A percentile compares a stretch with the other conserved stretches of the same genome.
Evolutionary conservation across 345 rosid genomes (phyloP).

Genomic region (Camelina hispida): DNA sequence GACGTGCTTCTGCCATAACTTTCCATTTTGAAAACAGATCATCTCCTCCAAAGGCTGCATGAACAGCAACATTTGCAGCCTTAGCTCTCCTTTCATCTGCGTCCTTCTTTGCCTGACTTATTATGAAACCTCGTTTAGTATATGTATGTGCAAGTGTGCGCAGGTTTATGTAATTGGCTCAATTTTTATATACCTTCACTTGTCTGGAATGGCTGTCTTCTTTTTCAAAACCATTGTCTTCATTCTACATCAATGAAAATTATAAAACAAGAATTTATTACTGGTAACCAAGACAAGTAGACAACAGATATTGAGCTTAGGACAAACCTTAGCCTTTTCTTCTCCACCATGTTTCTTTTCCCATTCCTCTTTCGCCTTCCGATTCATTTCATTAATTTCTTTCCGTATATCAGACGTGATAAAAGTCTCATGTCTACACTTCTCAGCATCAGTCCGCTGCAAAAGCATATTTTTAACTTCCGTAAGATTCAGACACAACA

Average conservation of each 20-base stretch:
- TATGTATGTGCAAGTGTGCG: not conserved
- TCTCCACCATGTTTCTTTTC: conserved; percentile 76
- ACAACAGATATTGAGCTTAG: not conserved
- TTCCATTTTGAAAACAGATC: conserved; percentile 92
- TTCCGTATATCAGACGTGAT: conserved; percentile 73
- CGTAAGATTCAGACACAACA: conserved; percentile 31
- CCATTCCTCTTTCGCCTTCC: conserved; percentile 75
- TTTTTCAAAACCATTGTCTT: conserved; percentile 70
- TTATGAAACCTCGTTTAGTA: conserved; percentile 15
- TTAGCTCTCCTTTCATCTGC: conserved; percentile 82
- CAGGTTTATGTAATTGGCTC: conserved; percentile 26
- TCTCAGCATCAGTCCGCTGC: conserved; percentile 83
- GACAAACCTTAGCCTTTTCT: conserved; percentile 69
- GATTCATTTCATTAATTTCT: conserved; percentile 72
- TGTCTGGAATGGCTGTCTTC: conserved; percentile 59
- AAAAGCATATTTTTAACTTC: conserved; percentile 34
- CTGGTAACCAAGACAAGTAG: conserved; percentile 1
- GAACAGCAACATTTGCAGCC: conserved; percentile 95
- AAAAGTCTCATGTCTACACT: conserved; percentile 60
- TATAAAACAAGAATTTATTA: not conserved
- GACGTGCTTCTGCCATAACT: conserved; percentile 89
- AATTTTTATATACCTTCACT: conserved; percentile 55
- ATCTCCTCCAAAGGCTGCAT: conserved; percentile 87
- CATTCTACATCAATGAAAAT: conserved; percentile 38
- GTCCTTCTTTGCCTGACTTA: conserved; percentile 64